Evolutionary conservation across 441 rosid species (phyloP).

Genomic region (Hypseocharis bilobata): DNA sequence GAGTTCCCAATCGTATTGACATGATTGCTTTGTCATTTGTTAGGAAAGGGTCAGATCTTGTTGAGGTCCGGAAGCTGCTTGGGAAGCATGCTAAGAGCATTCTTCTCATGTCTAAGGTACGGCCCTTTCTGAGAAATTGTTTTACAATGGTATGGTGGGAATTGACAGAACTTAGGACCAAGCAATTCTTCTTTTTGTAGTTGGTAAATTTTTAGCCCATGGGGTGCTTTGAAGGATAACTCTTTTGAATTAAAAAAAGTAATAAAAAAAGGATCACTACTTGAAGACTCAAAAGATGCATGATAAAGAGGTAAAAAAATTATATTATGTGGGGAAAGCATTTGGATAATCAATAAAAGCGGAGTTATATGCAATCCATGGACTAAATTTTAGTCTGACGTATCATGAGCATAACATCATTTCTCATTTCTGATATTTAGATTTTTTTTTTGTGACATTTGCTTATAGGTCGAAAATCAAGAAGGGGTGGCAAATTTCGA

Average conservation of each 20-base stretch:
- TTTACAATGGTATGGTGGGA: not conserved
- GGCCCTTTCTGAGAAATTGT: not conserved
- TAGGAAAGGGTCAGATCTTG: constrained; percentile 79
- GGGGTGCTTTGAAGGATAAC: not conserved
- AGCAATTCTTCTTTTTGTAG: no score
- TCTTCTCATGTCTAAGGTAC: constrained; percentile 90
- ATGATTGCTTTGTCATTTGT: constrained; percentile 95
- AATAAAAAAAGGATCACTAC: no score
- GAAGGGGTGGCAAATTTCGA: constrained; percentile 92
- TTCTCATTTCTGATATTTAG: not conserved
- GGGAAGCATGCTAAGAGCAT: constrained; percentile 68
- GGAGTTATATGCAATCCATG: no score
- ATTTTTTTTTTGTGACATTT: not conserved
- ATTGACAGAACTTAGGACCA: no score
- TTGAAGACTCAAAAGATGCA: no score
- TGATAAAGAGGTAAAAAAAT: no score
- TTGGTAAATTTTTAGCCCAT: not conserved
- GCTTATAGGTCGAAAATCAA: constrained; percentile 68
- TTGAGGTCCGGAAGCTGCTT: constrained; percentile 64
- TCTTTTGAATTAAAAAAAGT: not conserved
- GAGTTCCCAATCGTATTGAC: constrained; percentile 77
- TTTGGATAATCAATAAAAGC: no score
- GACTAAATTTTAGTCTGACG: no score
- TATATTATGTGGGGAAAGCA: no score
- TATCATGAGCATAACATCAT: no score